Evolutionary conservation across 768 basidiomycete genomes (phyloP), one percentile per base, ranked within the genome.

Genomic region (Boletus rubroflammeus): DNA sequence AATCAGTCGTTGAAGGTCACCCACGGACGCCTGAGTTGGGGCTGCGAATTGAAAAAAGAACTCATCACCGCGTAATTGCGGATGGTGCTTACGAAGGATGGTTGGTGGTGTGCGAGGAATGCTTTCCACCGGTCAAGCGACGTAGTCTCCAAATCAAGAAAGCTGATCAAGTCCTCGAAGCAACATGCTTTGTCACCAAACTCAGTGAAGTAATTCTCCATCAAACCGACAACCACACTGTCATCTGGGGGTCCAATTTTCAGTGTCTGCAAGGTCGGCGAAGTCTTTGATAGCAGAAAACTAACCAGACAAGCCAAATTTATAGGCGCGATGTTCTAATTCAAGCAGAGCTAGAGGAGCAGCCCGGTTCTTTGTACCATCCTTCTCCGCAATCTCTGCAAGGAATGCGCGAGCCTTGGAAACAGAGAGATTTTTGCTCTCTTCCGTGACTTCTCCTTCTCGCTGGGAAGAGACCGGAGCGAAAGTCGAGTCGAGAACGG

Each of bases 131-230:
- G 72, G 5, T 70, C 52, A 11, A 79, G 69, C 29, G 78, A 76
- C 13, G 78, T 73, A 46, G 70, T 78, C 23, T 79, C 71, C 14
- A 88, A 70, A 8, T 63, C 64, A 51, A 86, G 68, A 65, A 88
- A 93, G 3, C 84, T 82, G 59, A 78, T 79, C 38, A 96, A 73
- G 62, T 97, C 94, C 71, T 95, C 93, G 54, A 84, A 90, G 67
- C 91, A 93, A 68, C 89, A 92, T 6, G 86, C 76, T 70, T 93
- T 96, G 68, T 85, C 83, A 29, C 89, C 86, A 61, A 93, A 82
- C 54, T 74, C 75, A 38, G 80, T 73, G 64, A 93, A 84, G 69
- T 95, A 96, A 45, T 76, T 70, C 62, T 82, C 75, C 64, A 93
- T 72, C 51, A 86, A 73, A 11, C 68, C 63, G 31, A 79, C 65